These are phyloP conservation scores for Solanum infundibuliforme DNA, from an alignment of 257 asterid species.

Conservation along the genomic window DNA sequence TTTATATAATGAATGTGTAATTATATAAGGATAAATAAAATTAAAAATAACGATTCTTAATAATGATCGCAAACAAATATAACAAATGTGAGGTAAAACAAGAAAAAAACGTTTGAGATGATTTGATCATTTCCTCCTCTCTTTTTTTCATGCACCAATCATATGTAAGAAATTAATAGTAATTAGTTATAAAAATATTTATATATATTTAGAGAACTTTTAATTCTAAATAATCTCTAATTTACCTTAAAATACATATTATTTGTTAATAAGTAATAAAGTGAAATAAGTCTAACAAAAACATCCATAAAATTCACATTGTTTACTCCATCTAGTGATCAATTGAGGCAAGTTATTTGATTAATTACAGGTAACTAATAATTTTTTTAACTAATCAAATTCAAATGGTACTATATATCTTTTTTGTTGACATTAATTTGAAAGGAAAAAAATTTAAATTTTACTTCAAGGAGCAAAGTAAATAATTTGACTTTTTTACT, in stretches of 20 bases:
- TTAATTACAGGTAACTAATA: background rate
- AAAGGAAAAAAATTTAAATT: background rate
- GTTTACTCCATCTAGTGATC: too few relatives aligned
- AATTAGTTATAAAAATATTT: too few relatives aligned
- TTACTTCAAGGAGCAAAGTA: background rate
- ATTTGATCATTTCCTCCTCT: too few relatives aligned
- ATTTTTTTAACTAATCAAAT: background rate
- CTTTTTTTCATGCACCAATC: too few relatives aligned
- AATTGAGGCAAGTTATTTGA: background rate
- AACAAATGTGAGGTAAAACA: too few relatives aligned
- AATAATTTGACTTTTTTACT: background rate
- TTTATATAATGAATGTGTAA: too few relatives aligned
- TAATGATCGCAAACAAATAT: too few relatives aligned
- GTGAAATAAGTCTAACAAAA: background rate
- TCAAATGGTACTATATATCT: background rate
- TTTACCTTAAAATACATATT: background rate
- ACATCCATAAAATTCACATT: background rate
- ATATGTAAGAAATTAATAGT: too few relatives aligned
- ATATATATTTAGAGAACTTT: background rate
- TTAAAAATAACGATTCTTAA: too few relatives aligned
- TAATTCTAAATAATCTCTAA: background rate
- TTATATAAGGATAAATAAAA: too few relatives aligned
- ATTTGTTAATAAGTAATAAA: too few relatives aligned
- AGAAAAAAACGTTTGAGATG: too few relatives aligned
- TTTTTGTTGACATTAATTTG: background rate